Evolutionary conservation across 108 stramenopile species (phyloP), one percentile per base, ranked within the genome.

Genomic region (Aurantiochytrium sp.): DNA sequence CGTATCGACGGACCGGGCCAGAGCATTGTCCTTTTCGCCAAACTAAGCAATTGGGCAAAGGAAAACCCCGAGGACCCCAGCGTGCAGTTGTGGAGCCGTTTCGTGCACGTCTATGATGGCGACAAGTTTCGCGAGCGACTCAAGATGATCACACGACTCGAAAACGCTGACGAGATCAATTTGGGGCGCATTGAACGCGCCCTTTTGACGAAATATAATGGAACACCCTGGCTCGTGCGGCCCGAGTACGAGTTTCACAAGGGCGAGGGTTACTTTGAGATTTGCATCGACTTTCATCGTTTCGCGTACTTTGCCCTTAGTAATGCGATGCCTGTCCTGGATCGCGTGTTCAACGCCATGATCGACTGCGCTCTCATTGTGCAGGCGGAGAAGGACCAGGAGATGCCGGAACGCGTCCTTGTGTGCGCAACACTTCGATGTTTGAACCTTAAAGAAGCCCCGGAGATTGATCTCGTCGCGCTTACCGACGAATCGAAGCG

Each of bases 161-260:
- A 83, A 45, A 83, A 83, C 76, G 25, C 45, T 6, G 76, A 83
- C 45, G 76, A 83, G 76, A 16, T 47, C 25, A 53, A 83, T 35
- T 4, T 83, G 45, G 76, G 76, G 1, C 45, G 76, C 12, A 47
- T 83, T 23, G 76, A 83, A 4, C 45, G 49, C 49, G 49, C 45
- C 12, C 51, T 83, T 47, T 53, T 83, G 49, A 35, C 76, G 49
- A 83, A 53, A 45, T 83, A 83, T 4, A 83, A 83, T 35, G 76
- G 76, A 12, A 83, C 45, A 18, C 76, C 76, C 1, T 83, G 76
- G 76, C 45, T 83, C 49, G 76, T 83, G 49, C 45, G 76, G 51
- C 76, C 76, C 76, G 76, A 83, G 76, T 83, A 83, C 23, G 76
- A 83, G 51, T 83, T 83, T 35, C 76, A 83, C 51, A 83, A 83